phyloP scores from a whole-genome alignment of 257 asterid species.

The Craterostigma plantagineum region DNA sequence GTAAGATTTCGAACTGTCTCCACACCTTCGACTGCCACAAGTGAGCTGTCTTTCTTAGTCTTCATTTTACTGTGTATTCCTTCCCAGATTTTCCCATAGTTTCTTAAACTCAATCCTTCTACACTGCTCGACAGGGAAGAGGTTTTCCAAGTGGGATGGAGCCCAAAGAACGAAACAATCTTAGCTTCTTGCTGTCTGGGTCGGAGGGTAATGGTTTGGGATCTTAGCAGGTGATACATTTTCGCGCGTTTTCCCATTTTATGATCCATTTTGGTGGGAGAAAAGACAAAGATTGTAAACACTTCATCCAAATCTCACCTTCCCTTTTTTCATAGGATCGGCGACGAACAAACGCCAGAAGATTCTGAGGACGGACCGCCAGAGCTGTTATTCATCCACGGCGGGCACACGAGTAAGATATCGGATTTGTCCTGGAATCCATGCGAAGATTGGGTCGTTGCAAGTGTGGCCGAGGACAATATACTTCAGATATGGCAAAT shows the following conservation, averaged over 20 bases:
- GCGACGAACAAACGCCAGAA: constrained; percentile 46
- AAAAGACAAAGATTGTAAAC: no score
- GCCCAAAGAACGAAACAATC: constrained; percentile 53
- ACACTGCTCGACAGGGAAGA: constrained; percentile 32
- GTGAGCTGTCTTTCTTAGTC: constrained; percentile 15
- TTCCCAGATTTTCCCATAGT: no score
- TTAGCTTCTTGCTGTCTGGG: constrained; percentile 65
- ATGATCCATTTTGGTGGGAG: no score
- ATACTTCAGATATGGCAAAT: constrained; percentile 64
- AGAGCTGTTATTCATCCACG: constrained; percentile 50
- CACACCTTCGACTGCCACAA: constrained; percentile 47
- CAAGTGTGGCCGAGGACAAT: constrained; percentile 65
- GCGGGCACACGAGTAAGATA: constrained; percentile 57
- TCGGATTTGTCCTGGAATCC: constrained; percentile 71
- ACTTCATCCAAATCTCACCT: background rate
- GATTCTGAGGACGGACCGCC: constrained; percentile 67
- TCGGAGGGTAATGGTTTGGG: constrained; percentile 61
- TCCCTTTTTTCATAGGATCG: constrained; percentile 25
- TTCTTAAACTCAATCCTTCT: background rate
- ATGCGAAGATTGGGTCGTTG: constrained; percentile 57
- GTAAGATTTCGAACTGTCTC: constrained; percentile 34
- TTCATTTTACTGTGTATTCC: background rate
- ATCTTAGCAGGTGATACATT: constrained; percentile 42
- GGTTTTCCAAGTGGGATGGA: constrained; percentile 72
- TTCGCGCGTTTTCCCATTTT: no score